Conservation (phyloP, 768 basidiomycete species). For the Phanerochaete sordida region DNA sequence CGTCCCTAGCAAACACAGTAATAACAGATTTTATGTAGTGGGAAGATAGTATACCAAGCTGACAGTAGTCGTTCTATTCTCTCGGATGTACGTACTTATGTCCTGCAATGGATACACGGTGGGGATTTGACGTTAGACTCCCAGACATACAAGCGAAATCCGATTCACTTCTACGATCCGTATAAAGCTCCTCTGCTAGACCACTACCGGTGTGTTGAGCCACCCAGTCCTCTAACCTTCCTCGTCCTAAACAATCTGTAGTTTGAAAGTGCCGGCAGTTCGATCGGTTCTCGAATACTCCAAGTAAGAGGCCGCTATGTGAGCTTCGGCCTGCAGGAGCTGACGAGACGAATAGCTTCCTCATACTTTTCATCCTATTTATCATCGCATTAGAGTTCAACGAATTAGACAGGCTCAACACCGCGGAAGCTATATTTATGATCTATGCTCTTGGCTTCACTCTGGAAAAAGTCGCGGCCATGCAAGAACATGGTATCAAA, state of each 20-base stretch:
- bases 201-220: slow-evolving; percentile 73
- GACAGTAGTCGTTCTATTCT: slow-evolving; percentile 86
- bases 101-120: background rate
- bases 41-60: slow-evolving; percentile 88
- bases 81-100: slow-evolving; percentile 63
- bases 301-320: slow-evolving; percentile 53
- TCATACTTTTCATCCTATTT: slow-evolving; percentile 77
- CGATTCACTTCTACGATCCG: slow-evolving; percentile 92
- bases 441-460: slow-evolving; percentile 77
- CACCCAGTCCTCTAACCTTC: background rate
- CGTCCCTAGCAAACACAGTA: background rate
- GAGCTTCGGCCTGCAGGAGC: background rate
- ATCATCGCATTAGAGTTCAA: slow-evolving; percentile 77
- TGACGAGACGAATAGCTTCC: slow-evolving; percentile 46
- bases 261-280: slow-evolving; percentile 90
- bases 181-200: slow-evolving; percentile 92
- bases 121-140: background rate
- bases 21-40: slow-evolving; percentile 43
- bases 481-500: slow-evolving; percentile 93
- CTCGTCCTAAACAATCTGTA: slow-evolving; percentile 22
- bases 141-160: slow-evolving; percentile 90
- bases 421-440: slow-evolving; percentile 74
- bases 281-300: slow-evolving; percentile 87
- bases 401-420: slow-evolving; percentile 57
- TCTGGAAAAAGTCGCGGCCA: slow-evolving; percentile 88